Conservation (phyloP, 257 asterid species). For the Solanum piurae region DNA sequence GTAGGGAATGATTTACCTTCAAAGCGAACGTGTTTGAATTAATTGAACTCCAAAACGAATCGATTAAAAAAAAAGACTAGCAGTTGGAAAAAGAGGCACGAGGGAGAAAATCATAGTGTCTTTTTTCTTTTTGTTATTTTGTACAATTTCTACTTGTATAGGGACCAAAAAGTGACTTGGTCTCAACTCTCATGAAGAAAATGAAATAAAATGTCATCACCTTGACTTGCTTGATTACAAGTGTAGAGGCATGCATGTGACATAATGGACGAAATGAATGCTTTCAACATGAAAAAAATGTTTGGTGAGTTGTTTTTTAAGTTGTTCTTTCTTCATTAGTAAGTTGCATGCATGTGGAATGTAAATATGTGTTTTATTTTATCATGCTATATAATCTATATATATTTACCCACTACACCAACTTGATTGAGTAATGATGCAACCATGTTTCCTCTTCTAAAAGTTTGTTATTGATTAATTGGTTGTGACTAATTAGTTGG, state of each 20-base stretch:
- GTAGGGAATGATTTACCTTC: not conserved
- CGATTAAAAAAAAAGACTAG: not conserved
- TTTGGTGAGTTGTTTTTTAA: not conserved
- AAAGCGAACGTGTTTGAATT: not conserved
- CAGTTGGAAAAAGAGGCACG: not conserved
- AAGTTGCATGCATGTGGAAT: not conserved
- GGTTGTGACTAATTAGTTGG: not conserved
- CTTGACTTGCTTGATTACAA: not conserved
- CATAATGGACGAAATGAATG: conserved; percentile 1
- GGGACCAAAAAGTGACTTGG: not conserved
- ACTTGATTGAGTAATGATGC: not conserved
- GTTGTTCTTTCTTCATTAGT: not conserved
- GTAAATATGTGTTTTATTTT: not conserved
- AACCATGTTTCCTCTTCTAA: not conserved
- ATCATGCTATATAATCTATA: not conserved
- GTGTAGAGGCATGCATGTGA: not conserved
- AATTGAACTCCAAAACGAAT: not conserved
- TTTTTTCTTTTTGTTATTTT: not conserved
- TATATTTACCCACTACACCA: not conserved
- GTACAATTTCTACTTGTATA: not conserved
- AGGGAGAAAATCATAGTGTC: not conserved
- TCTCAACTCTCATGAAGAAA: not conserved
- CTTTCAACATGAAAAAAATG: not conserved
- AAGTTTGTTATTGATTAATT: not conserved
- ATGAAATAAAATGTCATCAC: not conserved